Percentiles rank a stretch among this genome's conserved stretches.
phyloP scores from a whole-genome alignment of 176 grass and related monocot species.

The Ensete ventricosum region DNA sequence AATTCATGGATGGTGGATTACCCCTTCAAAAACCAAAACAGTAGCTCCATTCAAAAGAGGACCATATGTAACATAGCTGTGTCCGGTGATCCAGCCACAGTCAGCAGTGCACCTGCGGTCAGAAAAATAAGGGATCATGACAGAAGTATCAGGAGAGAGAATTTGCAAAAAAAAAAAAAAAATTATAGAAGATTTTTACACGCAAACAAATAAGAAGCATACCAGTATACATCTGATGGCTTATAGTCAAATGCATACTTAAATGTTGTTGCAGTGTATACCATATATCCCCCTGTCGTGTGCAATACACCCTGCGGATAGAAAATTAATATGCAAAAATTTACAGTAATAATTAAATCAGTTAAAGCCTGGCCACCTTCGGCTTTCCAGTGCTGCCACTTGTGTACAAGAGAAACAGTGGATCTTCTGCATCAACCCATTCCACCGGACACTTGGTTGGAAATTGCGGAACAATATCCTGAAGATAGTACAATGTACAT shows the following conservation, averaged over 20 bases:
- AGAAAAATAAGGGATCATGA: conserved; percentile 24
- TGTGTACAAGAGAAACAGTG: conserved; percentile 90
- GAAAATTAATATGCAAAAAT: conserved; percentile 10
- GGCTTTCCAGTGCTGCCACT: conserved; percentile 98
- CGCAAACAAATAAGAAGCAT: background rate
- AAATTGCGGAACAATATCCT: conserved; percentile 74
- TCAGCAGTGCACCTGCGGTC: conserved; percentile 84
- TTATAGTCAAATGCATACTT: conserved; percentile 97
- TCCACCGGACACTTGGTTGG: conserved; percentile 61
- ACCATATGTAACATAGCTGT: conserved; percentile 87
- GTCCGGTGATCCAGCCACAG: conserved; percentile 95
- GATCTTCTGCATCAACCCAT: conserved; percentile 98
- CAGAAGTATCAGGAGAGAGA: background rate
- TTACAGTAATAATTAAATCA: conserved; percentile 2
- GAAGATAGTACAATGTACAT: background rate
- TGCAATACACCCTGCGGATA: conserved; percentile 78
- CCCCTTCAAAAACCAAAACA: conserved; percentile 89
- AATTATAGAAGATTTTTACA: background rate
- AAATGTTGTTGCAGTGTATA: conserved; percentile 86
- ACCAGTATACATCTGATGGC: conserved; percentile 87
- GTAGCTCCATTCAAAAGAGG: conserved; percentile 91
- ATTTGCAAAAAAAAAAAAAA: background rate
- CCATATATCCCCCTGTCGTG: conserved; percentile 94
- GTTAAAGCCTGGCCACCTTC: conserved; percentile 40
- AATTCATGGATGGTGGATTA: conserved; percentile 25